These are phyloP conservation scores for Gossypium sturtianum DNA, from an alignment of 345 rosid genomes.

Conservation along the genomic window DNA sequence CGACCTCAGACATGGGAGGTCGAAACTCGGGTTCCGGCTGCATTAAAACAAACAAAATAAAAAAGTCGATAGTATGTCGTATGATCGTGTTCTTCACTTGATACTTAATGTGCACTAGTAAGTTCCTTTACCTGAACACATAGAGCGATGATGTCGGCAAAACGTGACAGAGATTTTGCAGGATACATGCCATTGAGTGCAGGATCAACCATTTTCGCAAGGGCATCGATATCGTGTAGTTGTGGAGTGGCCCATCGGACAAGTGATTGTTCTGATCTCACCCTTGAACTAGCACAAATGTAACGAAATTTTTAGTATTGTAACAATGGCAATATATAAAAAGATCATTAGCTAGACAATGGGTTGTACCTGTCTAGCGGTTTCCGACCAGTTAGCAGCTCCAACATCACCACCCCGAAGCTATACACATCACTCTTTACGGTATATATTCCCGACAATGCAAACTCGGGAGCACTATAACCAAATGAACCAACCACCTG, in stretches of 20 bases:
- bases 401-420: constrained; percentile 98
- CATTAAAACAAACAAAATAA: not conserved
- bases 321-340: not conserved
- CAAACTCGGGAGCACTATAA: constrained; percentile 98
- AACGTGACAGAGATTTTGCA: constrained; percentile 94
- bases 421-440: constrained; percentile 98
- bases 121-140: constrained; percentile 80
- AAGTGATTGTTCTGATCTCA: constrained; percentile 88
- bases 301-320: not conserved
- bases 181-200: constrained; percentile 94
- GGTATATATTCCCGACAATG: constrained; percentile 87
- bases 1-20: constrained; percentile 99
- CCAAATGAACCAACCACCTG: constrained; percentile 97
- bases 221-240: constrained; percentile 90
- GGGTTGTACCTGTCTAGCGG: constrained; percentile 88
- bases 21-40: constrained; percentile 99
- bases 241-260: constrained; percentile 99
- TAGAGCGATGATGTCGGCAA: constrained; percentile 91
- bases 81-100: not conserved
- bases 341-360: not conserved
- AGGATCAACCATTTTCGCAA: constrained; percentile 98
- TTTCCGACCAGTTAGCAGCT: constrained; percentile 92
- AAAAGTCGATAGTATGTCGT: not conserved
- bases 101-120: not conserved
- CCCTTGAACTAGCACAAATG: constrained; percentile 57